A percentile compares a stretch with the other conserved stretches of the same genome.
These are phyloP conservation scores for Nicotiana rustica DNA, from an alignment of 305 asterid species.

Conservation along the genomic window DNA sequence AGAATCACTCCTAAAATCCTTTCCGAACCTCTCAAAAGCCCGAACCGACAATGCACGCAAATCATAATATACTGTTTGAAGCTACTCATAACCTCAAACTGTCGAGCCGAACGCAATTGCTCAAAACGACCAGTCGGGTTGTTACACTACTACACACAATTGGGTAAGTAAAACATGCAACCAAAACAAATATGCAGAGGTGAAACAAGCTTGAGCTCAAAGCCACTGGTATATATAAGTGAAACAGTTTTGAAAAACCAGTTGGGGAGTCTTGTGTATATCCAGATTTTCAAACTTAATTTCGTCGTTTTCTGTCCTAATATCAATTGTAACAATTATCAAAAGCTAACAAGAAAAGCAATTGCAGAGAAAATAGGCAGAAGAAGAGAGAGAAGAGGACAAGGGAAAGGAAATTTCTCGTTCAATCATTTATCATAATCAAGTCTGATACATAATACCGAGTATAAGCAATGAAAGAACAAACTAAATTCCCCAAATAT, in stretches of 20 bases:
- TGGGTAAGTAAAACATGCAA: background rate
- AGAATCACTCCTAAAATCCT: too few relatives aligned
- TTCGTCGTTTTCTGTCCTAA: too few relatives aligned
- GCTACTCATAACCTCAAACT: too few relatives aligned
- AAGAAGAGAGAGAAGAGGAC: too few relatives aligned
- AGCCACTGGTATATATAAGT: background rate
- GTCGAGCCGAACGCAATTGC: too few relatives aligned
- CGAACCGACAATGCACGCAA: too few relatives aligned
- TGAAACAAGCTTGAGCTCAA: background rate
- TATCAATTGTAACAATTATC: too few relatives aligned
- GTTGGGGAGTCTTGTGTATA: background rate
- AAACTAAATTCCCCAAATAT: background rate
- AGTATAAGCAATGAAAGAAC: background rate
- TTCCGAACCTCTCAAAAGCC: too few relatives aligned
- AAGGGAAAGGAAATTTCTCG: background rate
- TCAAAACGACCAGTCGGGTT: too few relatives aligned
- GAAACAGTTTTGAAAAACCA: background rate
- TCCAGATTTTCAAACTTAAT: too few relatives aligned
- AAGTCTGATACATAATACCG: background rate
- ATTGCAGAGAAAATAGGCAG: background rate
- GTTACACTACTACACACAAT: background rate
- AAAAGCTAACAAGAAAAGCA: background rate
- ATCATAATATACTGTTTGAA: too few relatives aligned
- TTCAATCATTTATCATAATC: background rate
- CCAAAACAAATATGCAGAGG: background rate